These are phyloP conservation scores for Pilobolus umbonatus DNA, from an alignment of 192 early-diverging fungal species.

Conservation along the genomic window DNA sequence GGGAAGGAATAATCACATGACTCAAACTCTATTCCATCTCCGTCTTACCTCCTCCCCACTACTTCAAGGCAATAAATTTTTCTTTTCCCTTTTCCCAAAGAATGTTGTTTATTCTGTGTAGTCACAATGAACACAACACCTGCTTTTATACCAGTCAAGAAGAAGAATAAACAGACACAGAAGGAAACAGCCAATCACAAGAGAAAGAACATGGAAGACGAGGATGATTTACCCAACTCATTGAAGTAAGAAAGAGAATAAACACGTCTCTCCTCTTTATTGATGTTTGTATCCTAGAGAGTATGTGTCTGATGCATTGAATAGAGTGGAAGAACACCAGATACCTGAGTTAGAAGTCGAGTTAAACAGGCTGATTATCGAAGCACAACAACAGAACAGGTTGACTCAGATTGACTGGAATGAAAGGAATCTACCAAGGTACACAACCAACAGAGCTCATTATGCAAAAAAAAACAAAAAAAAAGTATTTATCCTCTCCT, in stretches of 20 bases:
- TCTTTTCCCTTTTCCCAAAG: neutral
- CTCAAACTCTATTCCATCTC: neutral
- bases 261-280: no score
- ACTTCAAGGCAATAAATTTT: neutral
- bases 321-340: conserved; percentile 29
- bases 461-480: neutral
- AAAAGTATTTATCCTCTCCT: neutral
- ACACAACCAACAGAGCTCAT: conserved; percentile 6
- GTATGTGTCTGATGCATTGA: conserved; percentile 28
- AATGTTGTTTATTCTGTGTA: neutral
- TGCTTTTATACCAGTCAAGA: neutral
- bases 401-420: conserved; percentile 65
- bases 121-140: neutral
- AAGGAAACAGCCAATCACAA: neutral
- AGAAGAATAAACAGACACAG: neutral
- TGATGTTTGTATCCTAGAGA: conserved; percentile 18
- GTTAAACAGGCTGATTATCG: conserved; percentile 51
- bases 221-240: neutral
- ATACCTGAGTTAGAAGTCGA: conserved; percentile 45
- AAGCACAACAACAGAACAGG: conserved; percentile 35
- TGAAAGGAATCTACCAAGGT: conserved; percentile 62
- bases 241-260: neutral
- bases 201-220: no score
- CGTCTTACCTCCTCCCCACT: neutral
- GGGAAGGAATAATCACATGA: no score